Percentiles rank a stretch among this genome's conserved stretches.
Conservation (phyloP, 441 rosid genomes). For the Erodium chrysanthum region DNA sequence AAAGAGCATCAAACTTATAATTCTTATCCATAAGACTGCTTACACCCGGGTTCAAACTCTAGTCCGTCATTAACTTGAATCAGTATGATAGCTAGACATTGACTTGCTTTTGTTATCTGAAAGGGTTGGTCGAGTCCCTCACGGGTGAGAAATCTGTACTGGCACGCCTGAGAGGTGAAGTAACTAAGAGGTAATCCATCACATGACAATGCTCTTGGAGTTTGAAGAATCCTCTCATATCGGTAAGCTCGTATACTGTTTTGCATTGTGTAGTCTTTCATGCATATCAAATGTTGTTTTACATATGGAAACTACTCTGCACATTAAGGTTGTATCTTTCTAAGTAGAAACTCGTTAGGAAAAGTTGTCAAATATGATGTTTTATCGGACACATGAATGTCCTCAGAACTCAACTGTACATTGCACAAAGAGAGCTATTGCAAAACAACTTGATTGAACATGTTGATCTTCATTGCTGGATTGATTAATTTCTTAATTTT, state of each 20-base stretch:
- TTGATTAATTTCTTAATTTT: too few species aligned
- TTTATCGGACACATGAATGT: too few species aligned
- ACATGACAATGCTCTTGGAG: neutral
- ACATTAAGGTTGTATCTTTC: neutral
- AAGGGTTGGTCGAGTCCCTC: slow-evolving; percentile 57
- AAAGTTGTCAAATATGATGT: too few species aligned
- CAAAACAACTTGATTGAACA: too few species aligned
- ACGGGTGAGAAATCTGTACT: slow-evolving; percentile 40
- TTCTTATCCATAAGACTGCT: too few species aligned
- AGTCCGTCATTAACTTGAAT: too few species aligned
- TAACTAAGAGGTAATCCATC: neutral
- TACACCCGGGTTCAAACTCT: too few species aligned
- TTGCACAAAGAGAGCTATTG: too few species aligned
- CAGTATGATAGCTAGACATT: neutral
- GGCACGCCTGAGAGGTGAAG: slow-evolving; percentile 27
- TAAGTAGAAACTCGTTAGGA: too few species aligned
- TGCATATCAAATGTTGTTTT: neutral
- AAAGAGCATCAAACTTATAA: too few species aligned
- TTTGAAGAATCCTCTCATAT: neutral
- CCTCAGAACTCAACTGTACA: too few species aligned
- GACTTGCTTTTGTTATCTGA: neutral
- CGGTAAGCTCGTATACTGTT: neutral
- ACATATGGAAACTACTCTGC: neutral
- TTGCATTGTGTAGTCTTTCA: neutral
- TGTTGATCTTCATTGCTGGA: too few species aligned